A percentile compares a stretch with the other conserved stretches of the same genome.
phyloP scores from a whole-genome alignment of 2,329 filamentous ascomycete genomes.

The Colletotrichum noveboracense region DNA sequence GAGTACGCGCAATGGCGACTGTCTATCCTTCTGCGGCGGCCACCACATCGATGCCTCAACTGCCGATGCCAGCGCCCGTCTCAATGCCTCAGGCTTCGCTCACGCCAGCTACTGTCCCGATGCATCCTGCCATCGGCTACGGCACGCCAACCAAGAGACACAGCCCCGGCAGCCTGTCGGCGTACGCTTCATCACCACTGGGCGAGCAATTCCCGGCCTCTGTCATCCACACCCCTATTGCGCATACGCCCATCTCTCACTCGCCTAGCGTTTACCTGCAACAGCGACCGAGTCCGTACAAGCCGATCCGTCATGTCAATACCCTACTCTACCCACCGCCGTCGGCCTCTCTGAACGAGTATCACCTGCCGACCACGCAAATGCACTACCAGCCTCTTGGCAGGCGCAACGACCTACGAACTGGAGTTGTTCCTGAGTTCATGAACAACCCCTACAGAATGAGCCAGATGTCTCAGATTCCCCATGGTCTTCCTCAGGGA shows the following conservation, averaged over 20 bases:
- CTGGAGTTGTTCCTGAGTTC: constrained; percentile 74
- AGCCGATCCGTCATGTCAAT: constrained; percentile 86
- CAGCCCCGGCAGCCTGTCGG: constrained; percentile 54
- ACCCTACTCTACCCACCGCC: constrained; percentile 90
- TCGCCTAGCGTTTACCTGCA: constrained; percentile 89
- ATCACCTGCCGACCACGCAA: constrained; percentile 70
- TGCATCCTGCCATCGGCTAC: constrained; percentile 42
- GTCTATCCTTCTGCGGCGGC: constrained; percentile 62
- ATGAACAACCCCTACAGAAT: constrained; percentile 16
- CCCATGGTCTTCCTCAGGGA: constrained; percentile 30
- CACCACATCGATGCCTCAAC: constrained; percentile 25
- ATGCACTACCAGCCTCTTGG: constrained; percentile 86
- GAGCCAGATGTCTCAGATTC: constrained; percentile 17
- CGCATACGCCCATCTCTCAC: constrained; percentile 71
- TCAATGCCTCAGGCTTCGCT: constrained; percentile 20
- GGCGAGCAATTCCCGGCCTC: constrained; percentile 64
- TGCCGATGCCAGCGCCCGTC: constrained; percentile 19
- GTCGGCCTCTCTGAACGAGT: constrained; percentile 77
- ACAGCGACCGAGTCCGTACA: constrained; percentile 90
- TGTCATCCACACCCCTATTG: constrained; percentile 60
- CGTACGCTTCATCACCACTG: constrained; percentile 73
- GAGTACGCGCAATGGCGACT: constrained; percentile 76
- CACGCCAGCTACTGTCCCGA: constrained; percentile 12
- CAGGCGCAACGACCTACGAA: constrained; percentile 69
- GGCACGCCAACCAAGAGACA: constrained; percentile 59